phyloP scores from a whole-genome alignment of 768 basidiomycete species.

The Termitomyces sp. region DNA sequence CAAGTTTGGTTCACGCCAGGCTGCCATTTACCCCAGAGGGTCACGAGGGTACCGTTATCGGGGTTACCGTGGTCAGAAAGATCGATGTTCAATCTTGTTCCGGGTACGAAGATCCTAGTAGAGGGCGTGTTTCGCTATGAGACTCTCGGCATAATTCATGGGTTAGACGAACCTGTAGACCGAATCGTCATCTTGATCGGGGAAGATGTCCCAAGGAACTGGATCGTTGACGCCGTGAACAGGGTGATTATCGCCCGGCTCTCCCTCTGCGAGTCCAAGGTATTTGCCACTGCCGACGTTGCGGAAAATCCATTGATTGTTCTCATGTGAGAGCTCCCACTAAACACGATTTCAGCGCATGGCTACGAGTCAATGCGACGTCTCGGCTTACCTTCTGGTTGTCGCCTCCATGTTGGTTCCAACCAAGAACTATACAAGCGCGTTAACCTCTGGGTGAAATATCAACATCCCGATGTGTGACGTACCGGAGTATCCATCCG shows the following conservation, averaged over 20 bases:
- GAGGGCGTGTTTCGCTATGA: neutral
- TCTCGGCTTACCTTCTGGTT: slow-evolving; percentile 37
- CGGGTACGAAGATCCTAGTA: slow-evolving; percentile 37
- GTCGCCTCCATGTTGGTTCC: slow-evolving; percentile 28
- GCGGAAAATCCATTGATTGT: slow-evolving; percentile 17
- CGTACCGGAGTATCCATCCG: slow-evolving; percentile 34
- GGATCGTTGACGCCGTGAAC: slow-evolving; percentile 12
- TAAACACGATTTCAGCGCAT: neutral
- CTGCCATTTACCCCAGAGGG: slow-evolving; percentile 38
- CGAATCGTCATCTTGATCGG: slow-evolving; percentile 9
- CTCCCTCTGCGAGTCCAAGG: slow-evolving; percentile 11
- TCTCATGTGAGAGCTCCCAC: slow-evolving; percentile 16
- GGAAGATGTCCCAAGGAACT: slow-evolving; percentile 21
- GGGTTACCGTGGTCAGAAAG: slow-evolving; percentile 40
- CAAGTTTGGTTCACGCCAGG: slow-evolving; percentile 40
- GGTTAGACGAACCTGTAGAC: slow-evolving; percentile 16
- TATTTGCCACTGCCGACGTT: slow-evolving; percentile 16
- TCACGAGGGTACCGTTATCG: slow-evolving; percentile 34
- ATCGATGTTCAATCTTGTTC: slow-evolving; percentile 32
- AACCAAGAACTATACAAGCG: slow-evolving; percentile 38
- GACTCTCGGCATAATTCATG: neutral
- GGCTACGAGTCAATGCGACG: neutral
- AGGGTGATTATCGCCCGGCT: slow-evolving; percentile 1
- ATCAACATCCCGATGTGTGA: neutral
- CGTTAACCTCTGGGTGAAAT: neutral